Evolutionary conservation across 805 yeast species (phyloP), one percentile per base, ranked within the genome.

Genomic region (Clavispora santaluciae): DNA sequence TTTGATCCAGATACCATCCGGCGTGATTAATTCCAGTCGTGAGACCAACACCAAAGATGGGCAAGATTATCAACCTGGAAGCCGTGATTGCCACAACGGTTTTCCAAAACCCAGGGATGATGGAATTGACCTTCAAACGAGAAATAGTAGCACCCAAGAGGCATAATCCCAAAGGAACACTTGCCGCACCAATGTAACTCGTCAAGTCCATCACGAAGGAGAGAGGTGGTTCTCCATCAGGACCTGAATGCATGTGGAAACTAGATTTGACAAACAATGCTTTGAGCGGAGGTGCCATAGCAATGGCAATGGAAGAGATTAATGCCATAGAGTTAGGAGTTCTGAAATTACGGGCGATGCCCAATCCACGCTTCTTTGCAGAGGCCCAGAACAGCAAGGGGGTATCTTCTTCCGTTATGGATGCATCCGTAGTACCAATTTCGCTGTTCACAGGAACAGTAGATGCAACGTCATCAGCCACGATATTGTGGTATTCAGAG

Each of bases 71-170:
- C 24, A 90, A 65, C 47, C 91, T 73, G 25, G 77, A 59, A 0
- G 73, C 41, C 0, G 83, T 75, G 56, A 89, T 64, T 40, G 72
- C 61, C 2, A 80, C 50, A 0, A 87, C 79, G 0, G 86, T 76
- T 51, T 78, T 76, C 81, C 83, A 79, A 50, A 86, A 82, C 1
- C 91, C 91, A 11, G 70, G 66, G 1, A 90, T 87, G 51, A 89
- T 64, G 5, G 66, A 54, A 6, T 66, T 68, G 16, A 89, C 60
- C 46, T 78, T 66, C 38, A 91, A 70, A 36, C 96, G 67, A 1
- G 96, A 85, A 31, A 91, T 78, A 2, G 96, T 88, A 13, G 91
- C 95, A 2, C 98, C 98, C 22, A 91, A 61, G 43, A 91, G 56
- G 34, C 87, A 59, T 45, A 91, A 66, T 0, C 97, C 98, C 43